Percentiles rank a stretch among this genome's conserved stretches.
Conservation (phyloP, 192 early-diverging fungal genomes). For the Coemansia sp. region DNA sequence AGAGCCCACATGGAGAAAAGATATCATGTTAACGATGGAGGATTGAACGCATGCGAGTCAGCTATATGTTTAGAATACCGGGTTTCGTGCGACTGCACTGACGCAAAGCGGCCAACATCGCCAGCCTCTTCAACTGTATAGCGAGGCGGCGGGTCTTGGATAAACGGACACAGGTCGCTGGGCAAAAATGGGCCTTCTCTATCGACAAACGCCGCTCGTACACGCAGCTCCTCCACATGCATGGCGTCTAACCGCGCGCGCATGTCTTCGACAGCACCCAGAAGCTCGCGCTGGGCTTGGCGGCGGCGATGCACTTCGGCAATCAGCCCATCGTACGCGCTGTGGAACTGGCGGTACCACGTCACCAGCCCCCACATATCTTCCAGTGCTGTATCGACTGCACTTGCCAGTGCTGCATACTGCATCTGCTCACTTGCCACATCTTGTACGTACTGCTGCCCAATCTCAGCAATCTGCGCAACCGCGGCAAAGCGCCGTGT, state of each 20-base stretch:
- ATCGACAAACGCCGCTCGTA: constrained; percentile 43
- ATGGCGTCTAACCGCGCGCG: constrained; percentile 34
- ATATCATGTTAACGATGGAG: neutral
- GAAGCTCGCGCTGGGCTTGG: constrained; percentile 33
- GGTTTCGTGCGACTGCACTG: constrained; percentile 53
- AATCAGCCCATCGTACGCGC: constrained; percentile 48
- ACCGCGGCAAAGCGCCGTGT: constrained; percentile 25
- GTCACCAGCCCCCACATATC: constrained; percentile 49
- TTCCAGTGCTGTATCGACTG: constrained; percentile 28
- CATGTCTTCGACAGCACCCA: constrained; percentile 44
- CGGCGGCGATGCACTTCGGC: constrained; percentile 48
- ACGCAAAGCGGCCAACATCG: constrained; percentile 33
- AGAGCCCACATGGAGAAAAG: neutral
- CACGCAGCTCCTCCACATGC: constrained; percentile 35
- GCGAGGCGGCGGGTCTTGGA: constrained; percentile 51
- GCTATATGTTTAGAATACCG: constrained; percentile 22
- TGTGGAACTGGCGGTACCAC: constrained; percentile 53
- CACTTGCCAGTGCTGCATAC: constrained; percentile 13
- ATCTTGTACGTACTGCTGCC: constrained; percentile 14
- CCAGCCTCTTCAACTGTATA: constrained; percentile 43
- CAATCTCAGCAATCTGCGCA: constrained; percentile 14
- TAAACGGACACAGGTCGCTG: constrained; percentile 56
- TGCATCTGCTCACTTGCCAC: constrained; percentile 20
- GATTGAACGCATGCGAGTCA: neutral
- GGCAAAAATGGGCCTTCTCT: constrained; percentile 41